Evolutionary conservation across 257 asterid species (phyloP).

Genomic region (Solanum appendiculatum): DNA sequence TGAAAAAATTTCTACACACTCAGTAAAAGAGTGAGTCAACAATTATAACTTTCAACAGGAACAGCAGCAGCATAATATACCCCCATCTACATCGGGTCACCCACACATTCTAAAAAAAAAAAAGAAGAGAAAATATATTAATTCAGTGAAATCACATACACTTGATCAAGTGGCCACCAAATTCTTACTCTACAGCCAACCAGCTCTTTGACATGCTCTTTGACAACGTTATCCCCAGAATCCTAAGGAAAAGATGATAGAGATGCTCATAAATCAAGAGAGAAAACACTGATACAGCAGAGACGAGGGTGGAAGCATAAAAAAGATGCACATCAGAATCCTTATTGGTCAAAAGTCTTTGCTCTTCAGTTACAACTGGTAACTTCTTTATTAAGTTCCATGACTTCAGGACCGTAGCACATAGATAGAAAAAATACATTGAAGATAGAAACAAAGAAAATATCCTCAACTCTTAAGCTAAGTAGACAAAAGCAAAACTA

Average conservation of each 20-base stretch:
- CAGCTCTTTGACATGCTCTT: conserved; percentile 5
- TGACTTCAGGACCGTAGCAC: not conserved
- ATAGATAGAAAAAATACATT: not conserved
- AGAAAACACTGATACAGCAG: not conserved
- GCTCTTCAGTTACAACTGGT: not conserved
- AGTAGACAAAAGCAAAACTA: not conserved
- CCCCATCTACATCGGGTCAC: not conserved
- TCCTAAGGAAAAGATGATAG: not conserved
- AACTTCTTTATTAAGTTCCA: not conserved
- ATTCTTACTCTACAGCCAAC: conserved; percentile 20
- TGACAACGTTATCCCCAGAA: not conserved
- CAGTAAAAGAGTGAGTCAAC: not conserved
- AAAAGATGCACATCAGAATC: not conserved
- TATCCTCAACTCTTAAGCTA: not conserved
- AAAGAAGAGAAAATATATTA: too few species aligned
- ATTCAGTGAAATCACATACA: conserved; percentile 8
- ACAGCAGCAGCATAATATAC: not conserved
- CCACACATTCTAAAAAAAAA: not conserved
- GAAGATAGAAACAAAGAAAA: not conserved
- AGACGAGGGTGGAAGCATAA: not conserved
- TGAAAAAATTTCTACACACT: not conserved
- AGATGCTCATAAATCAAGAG: not conserved
- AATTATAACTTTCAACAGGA: not conserved
- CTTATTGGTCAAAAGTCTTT: not conserved
- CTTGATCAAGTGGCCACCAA: conserved; percentile 29